Percentiles rank a stretch among this genome's conserved stretches.
phyloP scores from a whole-genome alignment of 306 rosid genomes.

The Leucaena leucocephala region DNA sequence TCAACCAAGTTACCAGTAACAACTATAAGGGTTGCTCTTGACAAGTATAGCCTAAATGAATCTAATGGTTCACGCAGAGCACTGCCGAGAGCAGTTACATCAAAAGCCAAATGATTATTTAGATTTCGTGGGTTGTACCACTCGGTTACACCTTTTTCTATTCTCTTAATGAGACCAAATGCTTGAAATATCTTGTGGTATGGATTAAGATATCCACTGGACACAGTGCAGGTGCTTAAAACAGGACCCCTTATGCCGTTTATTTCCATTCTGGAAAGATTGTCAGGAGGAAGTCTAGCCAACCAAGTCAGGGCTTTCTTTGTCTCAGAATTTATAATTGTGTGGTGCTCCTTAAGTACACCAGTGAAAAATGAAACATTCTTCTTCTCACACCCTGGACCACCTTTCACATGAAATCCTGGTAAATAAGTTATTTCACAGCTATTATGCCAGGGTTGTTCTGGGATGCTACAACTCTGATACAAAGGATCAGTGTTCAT shows the following conservation, averaged over 20 bases:
- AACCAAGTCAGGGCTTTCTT: slow-evolving; percentile 86
- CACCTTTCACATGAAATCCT: slow-evolving; percentile 79
- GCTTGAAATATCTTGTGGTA: slow-evolving; percentile 75
- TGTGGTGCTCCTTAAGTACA: slow-evolving; percentile 78
- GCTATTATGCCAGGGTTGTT: slow-evolving; percentile 61
- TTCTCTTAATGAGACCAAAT: slow-evolving; percentile 75
- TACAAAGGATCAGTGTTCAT: slow-evolving; percentile 74
- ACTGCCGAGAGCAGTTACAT: slow-evolving; percentile 76
- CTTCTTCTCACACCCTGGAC: slow-evolving; percentile 68
- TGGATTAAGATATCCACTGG: slow-evolving; percentile 49
- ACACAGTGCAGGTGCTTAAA: slow-evolving; percentile 41
- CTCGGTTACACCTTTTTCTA: slow-evolving; percentile 65
- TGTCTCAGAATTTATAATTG: slow-evolving; percentile 63
- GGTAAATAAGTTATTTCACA: slow-evolving; percentile 63
- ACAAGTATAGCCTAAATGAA: slow-evolving; percentile 77
- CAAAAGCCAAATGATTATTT: slow-evolving; percentile 72
- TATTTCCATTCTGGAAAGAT: slow-evolving; percentile 76
- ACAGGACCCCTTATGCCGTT: slow-evolving; percentile 76
- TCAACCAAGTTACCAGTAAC: slow-evolving; percentile 90
- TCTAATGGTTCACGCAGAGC: slow-evolving; percentile 80
- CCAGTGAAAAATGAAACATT: slow-evolving; percentile 74
- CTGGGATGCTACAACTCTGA: slow-evolving; percentile 75
- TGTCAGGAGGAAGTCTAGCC: slow-evolving; percentile 61
- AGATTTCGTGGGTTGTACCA: slow-evolving; percentile 86
- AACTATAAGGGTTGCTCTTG: slow-evolving; percentile 89